Evolutionary conservation across 75 land plant genomes (phyloP), one percentile per base, ranked within the genome.

Genomic region (Selaginella moellendorffii): DNA sequence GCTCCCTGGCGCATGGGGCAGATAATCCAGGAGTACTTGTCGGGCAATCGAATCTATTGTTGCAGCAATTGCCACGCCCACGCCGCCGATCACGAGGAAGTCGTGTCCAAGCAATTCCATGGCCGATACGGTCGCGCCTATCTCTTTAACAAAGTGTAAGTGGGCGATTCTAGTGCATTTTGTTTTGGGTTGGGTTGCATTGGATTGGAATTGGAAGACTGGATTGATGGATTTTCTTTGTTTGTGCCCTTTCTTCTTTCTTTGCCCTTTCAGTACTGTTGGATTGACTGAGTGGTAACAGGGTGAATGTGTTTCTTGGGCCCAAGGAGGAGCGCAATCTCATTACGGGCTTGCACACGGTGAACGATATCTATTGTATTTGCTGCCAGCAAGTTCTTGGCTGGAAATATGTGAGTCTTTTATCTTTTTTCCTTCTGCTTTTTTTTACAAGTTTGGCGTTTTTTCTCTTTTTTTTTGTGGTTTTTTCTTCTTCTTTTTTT

Each of bases 361-460:
- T 83, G 1, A 71, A 54, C 27, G 85, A 82, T 56, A 76, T 82
- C 18, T 80, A 76, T 46, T 82, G 84, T 66, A 76, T 70, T 62
- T 70, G 69, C 56, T 83, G 85, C 71, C 69, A 69, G 12, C 83
- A 83, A 58, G 54, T 83, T 1, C 65, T 83, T 62, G 85, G 85
- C n/a, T 83, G 85, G 85, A 77, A 63, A 83, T 83, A 83, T 70
- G 85, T 76, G 66, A 69, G 84, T 76, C 52, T 59, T 29, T 9
- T 28, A 30, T 71, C n/a, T 28, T n/a, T 26, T 29, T 12, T n/a
- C 2, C 59, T 56, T 21, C 5, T 56, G n/a, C 21, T 56, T 2
- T 5, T 8, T 56, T 56, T 8, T 2, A 8, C 5, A 8, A 21
- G 19, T 21, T 8, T 21, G 19, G 5, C n/a, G 21, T 8, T 9